Conservation (phyloP, 2,329 filamentous ascomycete species). For the Bipolaris gigantea region DNA sequence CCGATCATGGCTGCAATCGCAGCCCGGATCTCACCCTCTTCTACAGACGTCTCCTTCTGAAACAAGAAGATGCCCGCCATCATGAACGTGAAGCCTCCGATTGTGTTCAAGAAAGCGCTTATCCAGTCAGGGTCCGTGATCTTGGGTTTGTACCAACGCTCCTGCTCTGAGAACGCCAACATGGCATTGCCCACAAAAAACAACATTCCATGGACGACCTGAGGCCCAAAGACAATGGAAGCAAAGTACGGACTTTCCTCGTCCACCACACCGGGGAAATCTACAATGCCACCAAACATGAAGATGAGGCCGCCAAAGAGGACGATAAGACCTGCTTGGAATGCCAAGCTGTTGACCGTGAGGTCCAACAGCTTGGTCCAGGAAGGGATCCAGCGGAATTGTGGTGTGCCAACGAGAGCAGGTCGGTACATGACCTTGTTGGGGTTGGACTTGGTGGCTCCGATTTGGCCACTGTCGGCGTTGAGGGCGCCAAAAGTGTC, state of each 20-base stretch:
- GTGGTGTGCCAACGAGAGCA: conserved; percentile 26
- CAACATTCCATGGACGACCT: conserved; percentile 29
- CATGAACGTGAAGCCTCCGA: conserved; percentile 36
- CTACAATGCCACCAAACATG: conserved; percentile 35
- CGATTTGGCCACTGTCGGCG: conserved; percentile 23
- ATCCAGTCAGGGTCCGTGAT: conserved; percentile 29
- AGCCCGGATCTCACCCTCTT: conserved; percentile 5
- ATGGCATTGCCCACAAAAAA: conserved; percentile 34
- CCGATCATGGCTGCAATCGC: conserved; percentile 26
- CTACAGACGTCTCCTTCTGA: conserved; percentile 2
- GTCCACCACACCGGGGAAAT: conserved; percentile 29
- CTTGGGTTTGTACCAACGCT: conserved; percentile 33
- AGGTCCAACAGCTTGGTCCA: conserved; percentile 23
- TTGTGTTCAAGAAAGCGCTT: conserved; percentile 28
- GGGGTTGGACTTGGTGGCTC: conserved; percentile 11
- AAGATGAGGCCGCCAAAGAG: conserved; percentile 36
- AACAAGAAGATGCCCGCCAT: conserved; percentile 32
- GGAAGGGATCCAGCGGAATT: conserved; percentile 32
- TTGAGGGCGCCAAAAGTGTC: conserved; percentile 31
- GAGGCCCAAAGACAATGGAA: conserved; percentile 29
- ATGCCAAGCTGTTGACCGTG: conserved; percentile 23
- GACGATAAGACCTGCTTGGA: conserved; percentile 35
- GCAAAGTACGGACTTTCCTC: conserved; percentile 18
- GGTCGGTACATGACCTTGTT: conserved; percentile 24
- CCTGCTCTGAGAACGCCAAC: conserved; percentile 30